Conservation (phyloP, 163 green algal species). For the Chlamydomonas reinhardtii region DNA sequence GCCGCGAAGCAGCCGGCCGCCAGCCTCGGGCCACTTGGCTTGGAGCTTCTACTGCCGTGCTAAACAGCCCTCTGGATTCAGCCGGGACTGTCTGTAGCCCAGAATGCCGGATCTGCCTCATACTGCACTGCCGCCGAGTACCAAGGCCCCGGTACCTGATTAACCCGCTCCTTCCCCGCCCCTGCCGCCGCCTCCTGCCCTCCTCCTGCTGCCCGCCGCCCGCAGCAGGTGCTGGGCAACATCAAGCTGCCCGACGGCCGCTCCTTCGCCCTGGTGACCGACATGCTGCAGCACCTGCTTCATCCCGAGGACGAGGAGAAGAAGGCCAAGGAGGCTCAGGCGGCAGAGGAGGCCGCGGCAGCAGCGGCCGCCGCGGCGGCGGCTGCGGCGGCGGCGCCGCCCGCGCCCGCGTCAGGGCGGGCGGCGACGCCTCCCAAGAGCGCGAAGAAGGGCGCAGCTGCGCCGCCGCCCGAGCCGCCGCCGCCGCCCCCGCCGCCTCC, state of each 20-base stretch:
- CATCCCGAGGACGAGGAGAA: not conserved
- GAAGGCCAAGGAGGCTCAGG: not conserved
- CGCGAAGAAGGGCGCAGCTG: not conserved
- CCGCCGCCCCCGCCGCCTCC: not conserved
- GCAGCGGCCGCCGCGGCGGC: not conserved
- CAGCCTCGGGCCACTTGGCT: too few relatives aligned
- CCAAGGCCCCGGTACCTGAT: too few relatives aligned
- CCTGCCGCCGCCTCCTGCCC: too few relatives aligned
- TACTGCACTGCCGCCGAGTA: too few relatives aligned
- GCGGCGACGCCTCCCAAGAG: not conserved
- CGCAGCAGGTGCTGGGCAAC: conserved; percentile 7
- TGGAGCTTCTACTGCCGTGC: too few relatives aligned
- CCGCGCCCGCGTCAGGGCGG: not conserved
- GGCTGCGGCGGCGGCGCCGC: not conserved
- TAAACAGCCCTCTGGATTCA: too few relatives aligned
- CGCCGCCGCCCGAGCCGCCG: not conserved
- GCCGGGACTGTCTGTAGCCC: too few relatives aligned
- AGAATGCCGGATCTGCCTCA: too few relatives aligned
- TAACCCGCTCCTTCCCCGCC: too few relatives aligned
- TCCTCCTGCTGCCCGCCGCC: too few relatives aligned
- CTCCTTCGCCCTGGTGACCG: conserved; percentile 49
- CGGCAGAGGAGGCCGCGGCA: not conserved
- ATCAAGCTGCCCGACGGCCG: conserved; percentile 52
- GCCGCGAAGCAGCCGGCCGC: too few relatives aligned
- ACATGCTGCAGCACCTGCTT: conserved; percentile 45